Percentiles rank a stretch among this genome's conserved stretches.
These are phyloP conservation scores for Floccularia luteovirens DNA, from an alignment of 768 basidiomycete genomes.

Conservation along the genomic window DNA sequence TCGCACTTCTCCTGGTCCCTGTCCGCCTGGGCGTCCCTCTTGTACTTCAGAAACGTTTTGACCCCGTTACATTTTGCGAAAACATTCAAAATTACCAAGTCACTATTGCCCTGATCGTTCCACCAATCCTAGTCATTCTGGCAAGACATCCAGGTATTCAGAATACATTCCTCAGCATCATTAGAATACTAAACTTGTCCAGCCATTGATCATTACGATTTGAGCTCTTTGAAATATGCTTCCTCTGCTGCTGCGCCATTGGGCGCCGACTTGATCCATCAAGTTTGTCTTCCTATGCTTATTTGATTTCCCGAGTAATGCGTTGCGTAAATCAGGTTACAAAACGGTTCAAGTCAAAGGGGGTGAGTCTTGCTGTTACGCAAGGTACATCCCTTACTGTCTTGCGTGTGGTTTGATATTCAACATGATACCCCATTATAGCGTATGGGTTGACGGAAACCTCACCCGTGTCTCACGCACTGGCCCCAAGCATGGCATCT, in stretches of 20 bases:
- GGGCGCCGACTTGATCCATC: neutral
- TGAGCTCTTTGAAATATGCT: conserved; percentile 16
- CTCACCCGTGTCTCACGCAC: conserved; percentile 60
- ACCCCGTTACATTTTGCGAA: conserved; percentile 58
- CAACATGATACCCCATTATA: conserved; percentile 36
- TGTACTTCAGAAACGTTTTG: conserved; percentile 61
- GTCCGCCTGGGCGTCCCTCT: conserved; percentile 40
- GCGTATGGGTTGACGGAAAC: conserved; percentile 82
- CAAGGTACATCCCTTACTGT: neutral
- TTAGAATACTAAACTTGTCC: neutral
- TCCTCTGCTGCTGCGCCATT: conserved; percentile 1
- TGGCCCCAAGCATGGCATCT: conserved; percentile 26
- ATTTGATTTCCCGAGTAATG: neutral
- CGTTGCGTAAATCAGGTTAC: neutral
- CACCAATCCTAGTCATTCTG: conserved; percentile 75
- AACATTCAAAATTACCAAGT: conserved; percentile 59
- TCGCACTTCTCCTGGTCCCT: conserved; percentile 54
- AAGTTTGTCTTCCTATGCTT: neutral
- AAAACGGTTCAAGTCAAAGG: neutral
- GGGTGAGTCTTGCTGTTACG: neutral
- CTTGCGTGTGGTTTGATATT: conserved; percentile 6
- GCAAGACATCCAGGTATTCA: conserved; percentile 52
- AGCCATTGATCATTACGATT: conserved; percentile 62
- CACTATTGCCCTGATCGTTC: conserved; percentile 56
- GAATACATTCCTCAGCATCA: neutral